A percentile compares a stretch with the other conserved stretches of the same genome.
Evolutionary conservation across 148 eudicot species (phyloP).

Genomic region (Rhododendron henanense): DNA sequence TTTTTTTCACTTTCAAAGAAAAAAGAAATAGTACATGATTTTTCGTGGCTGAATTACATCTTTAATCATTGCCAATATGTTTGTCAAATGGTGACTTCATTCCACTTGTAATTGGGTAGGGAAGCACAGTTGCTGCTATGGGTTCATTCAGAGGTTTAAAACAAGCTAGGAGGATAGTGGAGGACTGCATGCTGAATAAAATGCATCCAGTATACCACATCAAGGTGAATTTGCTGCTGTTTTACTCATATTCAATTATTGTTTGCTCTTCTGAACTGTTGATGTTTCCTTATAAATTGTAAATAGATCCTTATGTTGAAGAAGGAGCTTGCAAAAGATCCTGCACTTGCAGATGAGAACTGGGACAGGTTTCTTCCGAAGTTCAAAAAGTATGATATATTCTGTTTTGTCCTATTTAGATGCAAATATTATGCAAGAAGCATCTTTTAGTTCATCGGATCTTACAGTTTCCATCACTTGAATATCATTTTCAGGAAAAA

Average conservation of each 20-base stretch:
- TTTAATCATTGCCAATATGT: not conserved
- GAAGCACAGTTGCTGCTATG: slow-evolving; percentile 95
- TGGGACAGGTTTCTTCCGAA: slow-evolving; percentile 95
- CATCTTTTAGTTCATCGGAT: not conserved
- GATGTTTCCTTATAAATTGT: slow-evolving; percentile 1
- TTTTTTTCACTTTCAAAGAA: not conserved
- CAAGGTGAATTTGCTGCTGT: slow-evolving; percentile 38
- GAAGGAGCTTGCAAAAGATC: slow-evolving; percentile 87
- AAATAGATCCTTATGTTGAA: slow-evolving; percentile 76
- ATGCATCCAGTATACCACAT: slow-evolving; percentile 82
- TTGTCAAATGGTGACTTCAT: not conserved
- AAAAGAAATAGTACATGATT: not conserved
- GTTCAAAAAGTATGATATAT: slow-evolving; percentile 67
- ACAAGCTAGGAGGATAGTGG: slow-evolving; percentile 78
- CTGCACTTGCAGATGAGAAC: slow-evolving; percentile 82
- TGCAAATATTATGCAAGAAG: not conserved
- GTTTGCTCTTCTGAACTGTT: not conserved
- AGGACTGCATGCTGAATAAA: slow-evolving; percentile 86
- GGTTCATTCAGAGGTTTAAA: slow-evolving; percentile 94
- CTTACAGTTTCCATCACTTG: not conserved
- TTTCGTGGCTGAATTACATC: not conserved
- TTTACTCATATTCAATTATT: not conserved
- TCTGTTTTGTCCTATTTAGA: not conserved
- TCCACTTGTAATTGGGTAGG: slow-evolving; percentile 38
- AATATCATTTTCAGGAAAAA: slow-evolving; percentile 60